Evolutionary conservation across 768 basidiomycete species (phyloP).

Genomic region (Naganishia friedmannii): DNA sequence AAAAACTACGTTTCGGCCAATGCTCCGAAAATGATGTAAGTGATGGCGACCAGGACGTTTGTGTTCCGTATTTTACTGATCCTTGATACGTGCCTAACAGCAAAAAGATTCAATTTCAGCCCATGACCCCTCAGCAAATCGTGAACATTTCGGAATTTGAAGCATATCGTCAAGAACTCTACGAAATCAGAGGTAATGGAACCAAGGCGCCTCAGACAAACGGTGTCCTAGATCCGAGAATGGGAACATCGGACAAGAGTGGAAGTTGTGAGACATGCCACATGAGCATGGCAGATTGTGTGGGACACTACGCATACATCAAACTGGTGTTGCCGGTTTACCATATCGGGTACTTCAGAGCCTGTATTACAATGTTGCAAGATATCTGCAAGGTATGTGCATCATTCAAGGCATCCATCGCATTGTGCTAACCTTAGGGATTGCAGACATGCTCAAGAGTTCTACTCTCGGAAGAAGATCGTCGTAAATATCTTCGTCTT

Average conservation of each 20-base stretch:
- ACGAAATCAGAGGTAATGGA: constrained; percentile 59
- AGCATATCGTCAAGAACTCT: constrained; percentile 86
- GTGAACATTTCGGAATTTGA: constrained; percentile 95
- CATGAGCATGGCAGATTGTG: constrained; percentile 84
- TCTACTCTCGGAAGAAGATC: constrained; percentile 79
- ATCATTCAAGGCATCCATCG: neutral
- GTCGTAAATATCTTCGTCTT: constrained; percentile 76
- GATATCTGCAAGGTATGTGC: constrained; percentile 86
- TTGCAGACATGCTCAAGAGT: constrained; percentile 79
- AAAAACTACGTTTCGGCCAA: constrained; percentile 52
- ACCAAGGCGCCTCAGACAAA: constrained; percentile 77
- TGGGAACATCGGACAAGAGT: constrained; percentile 94
- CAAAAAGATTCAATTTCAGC: constrained; percentile 92
- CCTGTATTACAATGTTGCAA: constrained; percentile 86
- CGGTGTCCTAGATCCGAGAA: constrained; percentile 86
- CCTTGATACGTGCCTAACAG: constrained; percentile 54
- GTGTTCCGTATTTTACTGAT: neutral
- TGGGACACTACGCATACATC: constrained; percentile 98
- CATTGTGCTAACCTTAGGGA: neutral
- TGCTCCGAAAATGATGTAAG: constrained; percentile 52
- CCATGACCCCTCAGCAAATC: constrained; percentile 89
- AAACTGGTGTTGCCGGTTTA: constrained; percentile 95
- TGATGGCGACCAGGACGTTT: neutral
- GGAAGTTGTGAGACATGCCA: constrained; percentile 94
- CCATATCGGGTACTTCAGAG: constrained; percentile 97